A percentile compares a stretch with the other conserved stretches of the same genome.
These are phyloP conservation scores for Rhodotorula sp. DNA, from an alignment of 1,284 basidiomycete genomes.

Conservation along the genomic window DNA sequence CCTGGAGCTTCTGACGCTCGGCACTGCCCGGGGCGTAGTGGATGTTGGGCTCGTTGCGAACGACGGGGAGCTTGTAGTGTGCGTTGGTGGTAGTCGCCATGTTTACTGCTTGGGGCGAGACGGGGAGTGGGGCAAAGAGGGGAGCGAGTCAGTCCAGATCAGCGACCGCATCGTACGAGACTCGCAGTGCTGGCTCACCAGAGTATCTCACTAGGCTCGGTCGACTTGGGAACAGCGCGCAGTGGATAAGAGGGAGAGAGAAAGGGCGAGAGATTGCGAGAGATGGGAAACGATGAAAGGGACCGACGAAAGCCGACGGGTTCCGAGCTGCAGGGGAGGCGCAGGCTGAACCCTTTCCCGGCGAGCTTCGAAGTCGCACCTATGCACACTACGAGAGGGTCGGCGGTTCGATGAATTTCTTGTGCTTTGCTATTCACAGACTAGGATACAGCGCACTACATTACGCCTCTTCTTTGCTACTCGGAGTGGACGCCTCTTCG, in stretches of 20 bases:
- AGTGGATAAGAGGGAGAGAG: neutral
- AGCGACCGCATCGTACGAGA: neutral
- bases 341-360: neutral
- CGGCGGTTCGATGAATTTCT: too few relatives aligned
- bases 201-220: too few relatives aligned
- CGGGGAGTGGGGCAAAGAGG: neutral
- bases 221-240: neutral
- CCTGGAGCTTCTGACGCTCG: slow-evolving; percentile 74
- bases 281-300: neutral
- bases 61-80: slow-evolving; percentile 34
- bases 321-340: neutral
- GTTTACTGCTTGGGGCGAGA: neutral
- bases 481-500: neutral
- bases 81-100: slow-evolving; percentile 36
- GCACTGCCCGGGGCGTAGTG: slow-evolving; percentile 75
- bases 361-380: too few relatives aligned
- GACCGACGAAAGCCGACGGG: neutral
- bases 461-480: neutral
- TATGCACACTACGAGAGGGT: too few relatives aligned
- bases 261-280: neutral
- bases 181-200: neutral
- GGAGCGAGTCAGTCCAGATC: neutral
- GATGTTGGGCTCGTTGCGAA: slow-evolving; percentile 84
- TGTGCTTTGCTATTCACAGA: neutral
- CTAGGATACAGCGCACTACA: neutral